These are phyloP conservation scores for Petunia hybrid DNA, from an alignment of 305 asterid species.

Conservation along the genomic window DNA sequence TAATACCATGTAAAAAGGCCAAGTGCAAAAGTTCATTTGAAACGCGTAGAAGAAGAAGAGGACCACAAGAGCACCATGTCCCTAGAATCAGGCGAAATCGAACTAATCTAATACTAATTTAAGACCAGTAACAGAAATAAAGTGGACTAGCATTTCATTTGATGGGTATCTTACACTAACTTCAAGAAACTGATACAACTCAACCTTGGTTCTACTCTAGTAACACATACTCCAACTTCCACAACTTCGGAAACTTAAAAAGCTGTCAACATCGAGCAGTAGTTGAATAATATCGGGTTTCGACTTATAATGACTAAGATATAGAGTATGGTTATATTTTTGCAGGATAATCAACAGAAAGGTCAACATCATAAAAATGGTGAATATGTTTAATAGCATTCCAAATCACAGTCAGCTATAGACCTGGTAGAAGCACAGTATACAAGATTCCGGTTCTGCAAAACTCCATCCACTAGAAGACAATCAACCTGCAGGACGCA, in stretches of 20 bases:
- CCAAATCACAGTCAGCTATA: conserved; percentile 25
- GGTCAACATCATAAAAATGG: not conserved
- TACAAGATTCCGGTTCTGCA: conserved; percentile 89
- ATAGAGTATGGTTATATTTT: conserved; percentile 14
- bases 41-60: conserved; percentile 1
- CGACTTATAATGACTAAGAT: conserved; percentile 11
- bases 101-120: conserved; percentile 8
- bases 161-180: conserved; percentile 5
- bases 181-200: conserved; percentile 17
- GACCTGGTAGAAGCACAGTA: conserved; percentile 99
- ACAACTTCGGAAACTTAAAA: conserved; percentile 19
- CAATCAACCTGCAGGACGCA: conserved; percentile 81
- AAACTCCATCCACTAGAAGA: conserved; percentile 97
- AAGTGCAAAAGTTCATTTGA: not conserved
- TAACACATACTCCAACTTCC: conserved; percentile 1
- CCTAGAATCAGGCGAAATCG: not conserved
- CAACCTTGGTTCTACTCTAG: not conserved
- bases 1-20: not conserved
- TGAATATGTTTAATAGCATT: not conserved
- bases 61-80: not conserved
- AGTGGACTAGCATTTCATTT: conserved; percentile 15
- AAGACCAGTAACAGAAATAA: conserved; percentile 11
- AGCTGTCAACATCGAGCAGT: not conserved
- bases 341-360: not conserved
- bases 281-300: not conserved